Percentiles rank a stretch among this genome's conserved stretches.
phyloP scores from a whole-genome alignment of 2,329 filamentous ascomycete species.

The Penicillium sp. region DNA sequence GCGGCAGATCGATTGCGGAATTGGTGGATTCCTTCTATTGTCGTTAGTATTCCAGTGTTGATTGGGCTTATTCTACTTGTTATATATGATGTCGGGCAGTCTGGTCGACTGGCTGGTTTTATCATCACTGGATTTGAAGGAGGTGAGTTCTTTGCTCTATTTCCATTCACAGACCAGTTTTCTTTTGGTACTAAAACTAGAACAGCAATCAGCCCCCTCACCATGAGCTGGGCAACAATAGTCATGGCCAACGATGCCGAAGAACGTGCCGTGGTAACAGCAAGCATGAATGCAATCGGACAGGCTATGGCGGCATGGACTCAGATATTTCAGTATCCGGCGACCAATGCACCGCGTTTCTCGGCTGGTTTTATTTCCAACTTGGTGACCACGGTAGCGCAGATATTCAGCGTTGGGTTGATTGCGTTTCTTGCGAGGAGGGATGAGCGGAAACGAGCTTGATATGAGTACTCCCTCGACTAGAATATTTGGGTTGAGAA shows the following conservation, averaged over 20 bases:
- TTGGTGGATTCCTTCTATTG: slow-evolving; percentile 34
- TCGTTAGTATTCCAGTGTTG: slow-evolving; percentile 31
- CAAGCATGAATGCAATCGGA: slow-evolving; percentile 44
- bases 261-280: slow-evolving; percentile 40
- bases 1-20: slow-evolving; percentile 31
- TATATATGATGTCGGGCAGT: slow-evolving; percentile 36
- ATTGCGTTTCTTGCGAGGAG: slow-evolving; percentile 19
- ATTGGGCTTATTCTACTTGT: slow-evolving; percentile 32
- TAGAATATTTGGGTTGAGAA: too few relatives aligned
- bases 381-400: slow-evolving; percentile 31
- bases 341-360: slow-evolving; percentile 34
- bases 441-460: slow-evolving; percentile 1
- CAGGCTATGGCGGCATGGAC: slow-evolving; percentile 40
- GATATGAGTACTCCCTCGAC: too few relatives aligned
- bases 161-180: neutral
- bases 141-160: slow-evolving; percentile 22
- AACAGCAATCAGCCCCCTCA: slow-evolving; percentile 26
- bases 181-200: neutral
- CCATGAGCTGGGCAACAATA: slow-evolving; percentile 40
- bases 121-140: slow-evolving; percentile 38
- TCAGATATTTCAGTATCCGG: slow-evolving; percentile 39
- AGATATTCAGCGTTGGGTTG: slow-evolving; percentile 26
- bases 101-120: slow-evolving; percentile 35
- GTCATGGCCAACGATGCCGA: slow-evolving; percentile 38
- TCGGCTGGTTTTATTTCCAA: slow-evolving; percentile 19